These are phyloP conservation scores for Arthrocladium fulminans DNA, from an alignment of 2,329 filamentous ascomycete species.

Conservation along the genomic window DNA sequence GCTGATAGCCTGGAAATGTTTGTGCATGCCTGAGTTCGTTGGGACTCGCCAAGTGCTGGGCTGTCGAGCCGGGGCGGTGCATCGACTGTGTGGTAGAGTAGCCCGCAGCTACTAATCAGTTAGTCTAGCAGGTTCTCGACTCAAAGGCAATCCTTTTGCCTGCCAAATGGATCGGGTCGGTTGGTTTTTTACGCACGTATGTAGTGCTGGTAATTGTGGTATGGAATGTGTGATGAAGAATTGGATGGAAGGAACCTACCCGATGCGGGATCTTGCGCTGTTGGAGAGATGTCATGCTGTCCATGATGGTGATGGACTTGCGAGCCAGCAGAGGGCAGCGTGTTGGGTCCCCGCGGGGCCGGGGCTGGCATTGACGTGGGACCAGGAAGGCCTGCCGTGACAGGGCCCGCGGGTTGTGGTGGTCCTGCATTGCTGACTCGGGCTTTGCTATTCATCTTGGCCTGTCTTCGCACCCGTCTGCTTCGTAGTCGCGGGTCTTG, in stretches of 20 bases:
- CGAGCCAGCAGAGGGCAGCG: slow-evolving; percentile 60
- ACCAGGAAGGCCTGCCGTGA: slow-evolving; percentile 53
- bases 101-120: slow-evolving; percentile 14
- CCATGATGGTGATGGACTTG: slow-evolving; percentile 68
- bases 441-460: slow-evolving; percentile 87
- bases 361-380: slow-evolving; percentile 50
- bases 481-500: slow-evolving; percentile 87
- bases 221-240: neutral
- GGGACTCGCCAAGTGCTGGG: slow-evolving; percentile 31
- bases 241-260: slow-evolving; percentile 10
- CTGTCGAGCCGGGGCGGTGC: slow-evolving; percentile 17
- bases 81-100: slow-evolving; percentile 19
- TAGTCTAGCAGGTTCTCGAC: neutral
- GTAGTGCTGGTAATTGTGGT: slow-evolving; percentile 6
- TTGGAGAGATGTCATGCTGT: slow-evolving; percentile 56
- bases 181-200: slow-evolving; percentile 1
- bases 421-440: slow-evolving; percentile 47
- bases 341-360: slow-evolving; percentile 34
- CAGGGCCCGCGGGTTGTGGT: slow-evolving; percentile 60
- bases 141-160: neutral
- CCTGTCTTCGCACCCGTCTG: slow-evolving; percentile 84
- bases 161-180: neutral
- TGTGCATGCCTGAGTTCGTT: slow-evolving; percentile 66
- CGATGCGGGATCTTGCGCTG: slow-evolving; percentile 46
- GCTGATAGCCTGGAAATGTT: slow-evolving; percentile 62